phyloP scores from a whole-genome alignment of 495 filamentous ascomycete species.

The Xylaria nigripes region DNA sequence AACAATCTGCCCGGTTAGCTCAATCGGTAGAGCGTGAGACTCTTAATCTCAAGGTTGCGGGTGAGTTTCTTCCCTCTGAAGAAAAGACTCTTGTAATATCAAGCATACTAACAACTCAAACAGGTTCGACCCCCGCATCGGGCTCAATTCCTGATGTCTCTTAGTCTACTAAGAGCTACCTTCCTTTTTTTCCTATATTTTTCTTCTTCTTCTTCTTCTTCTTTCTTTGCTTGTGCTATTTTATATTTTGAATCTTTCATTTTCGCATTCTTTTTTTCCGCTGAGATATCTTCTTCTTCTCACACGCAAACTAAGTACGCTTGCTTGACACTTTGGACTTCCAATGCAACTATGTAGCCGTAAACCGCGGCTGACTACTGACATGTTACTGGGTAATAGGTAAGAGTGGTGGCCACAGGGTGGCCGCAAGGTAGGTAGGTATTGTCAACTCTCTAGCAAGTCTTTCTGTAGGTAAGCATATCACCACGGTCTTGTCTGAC shows the following conservation, averaged over 20 bases:
- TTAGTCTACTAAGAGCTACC: neutral
- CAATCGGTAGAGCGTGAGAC: neutral
- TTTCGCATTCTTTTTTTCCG: neutral
- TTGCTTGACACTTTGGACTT: no score
- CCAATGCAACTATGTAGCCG: no score
- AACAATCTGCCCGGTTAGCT: neutral
- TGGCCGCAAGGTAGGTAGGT: no score
- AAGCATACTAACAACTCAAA: neutral
- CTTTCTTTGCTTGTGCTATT: neutral
- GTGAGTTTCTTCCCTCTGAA: neutral
- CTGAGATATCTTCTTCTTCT: no score
- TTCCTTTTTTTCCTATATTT: neutral
- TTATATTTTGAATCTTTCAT: neutral
- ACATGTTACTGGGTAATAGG: no score
- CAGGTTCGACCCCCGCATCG: constrained; percentile 29
- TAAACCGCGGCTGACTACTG: no score
- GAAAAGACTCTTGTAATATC: neutral
- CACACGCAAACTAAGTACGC: no score
- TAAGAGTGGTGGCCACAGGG: no score
- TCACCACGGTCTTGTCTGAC: no score
- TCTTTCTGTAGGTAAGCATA: no score
- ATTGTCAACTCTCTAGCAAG: no score
- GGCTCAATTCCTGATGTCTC: constrained; percentile 36
- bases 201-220: neutral
- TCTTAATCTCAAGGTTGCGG: neutral